Percentiles rank a stretch among this genome's conserved stretches.
phyloP scores from a whole-genome alignment of 805 yeast species.

The Kodamaea nitidulidarum region DNA sequence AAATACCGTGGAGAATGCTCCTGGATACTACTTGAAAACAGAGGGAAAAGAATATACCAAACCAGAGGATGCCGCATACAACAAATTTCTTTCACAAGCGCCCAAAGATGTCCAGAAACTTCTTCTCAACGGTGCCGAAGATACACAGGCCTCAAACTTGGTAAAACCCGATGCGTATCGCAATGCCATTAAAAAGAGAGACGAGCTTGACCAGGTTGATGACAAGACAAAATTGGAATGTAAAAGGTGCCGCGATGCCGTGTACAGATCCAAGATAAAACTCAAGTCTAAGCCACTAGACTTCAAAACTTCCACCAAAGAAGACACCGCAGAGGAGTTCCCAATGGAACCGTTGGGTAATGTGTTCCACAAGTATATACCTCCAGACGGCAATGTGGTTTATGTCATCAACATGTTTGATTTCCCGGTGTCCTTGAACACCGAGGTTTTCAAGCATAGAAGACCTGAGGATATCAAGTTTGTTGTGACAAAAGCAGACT shows the following conservation, averaged over 20 bases:
- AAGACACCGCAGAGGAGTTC: constrained; percentile 19
- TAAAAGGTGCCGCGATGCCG: constrained; percentile 52
- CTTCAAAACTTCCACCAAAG: not conserved
- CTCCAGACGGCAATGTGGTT: constrained; percentile 44
- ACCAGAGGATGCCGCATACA: constrained; percentile 23
- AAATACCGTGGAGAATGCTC: constrained; percentile 23
- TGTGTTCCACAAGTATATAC: constrained; percentile 30
- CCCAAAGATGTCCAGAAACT: constrained; percentile 2
- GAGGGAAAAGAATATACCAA: constrained; percentile 7
- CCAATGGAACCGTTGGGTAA: constrained; percentile 19
- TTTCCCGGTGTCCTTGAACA: constrained; percentile 60
- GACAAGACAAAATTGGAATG: constrained; percentile 34
- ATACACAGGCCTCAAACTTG: not conserved
- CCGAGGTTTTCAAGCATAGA: constrained; percentile 29
- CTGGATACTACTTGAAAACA: constrained; percentile 42
- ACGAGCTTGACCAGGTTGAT: not conserved
- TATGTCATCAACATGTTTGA: constrained; percentile 66
- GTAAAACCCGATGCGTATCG: not conserved
- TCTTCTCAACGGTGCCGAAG: constrained; percentile 3
- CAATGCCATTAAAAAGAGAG: not conserved
- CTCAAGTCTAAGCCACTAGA: not conserved
- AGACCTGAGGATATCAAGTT: constrained; percentile 35
- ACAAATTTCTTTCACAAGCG: constrained; percentile 11
- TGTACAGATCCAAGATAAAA: constrained; percentile 32
- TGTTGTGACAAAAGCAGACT: constrained; percentile 41